A percentile compares a stretch with the other conserved stretches of the same genome.
Evolutionary conservation across 441 rosid genomes (phyloP).

Genomic region (Brassica balearica): DNA sequence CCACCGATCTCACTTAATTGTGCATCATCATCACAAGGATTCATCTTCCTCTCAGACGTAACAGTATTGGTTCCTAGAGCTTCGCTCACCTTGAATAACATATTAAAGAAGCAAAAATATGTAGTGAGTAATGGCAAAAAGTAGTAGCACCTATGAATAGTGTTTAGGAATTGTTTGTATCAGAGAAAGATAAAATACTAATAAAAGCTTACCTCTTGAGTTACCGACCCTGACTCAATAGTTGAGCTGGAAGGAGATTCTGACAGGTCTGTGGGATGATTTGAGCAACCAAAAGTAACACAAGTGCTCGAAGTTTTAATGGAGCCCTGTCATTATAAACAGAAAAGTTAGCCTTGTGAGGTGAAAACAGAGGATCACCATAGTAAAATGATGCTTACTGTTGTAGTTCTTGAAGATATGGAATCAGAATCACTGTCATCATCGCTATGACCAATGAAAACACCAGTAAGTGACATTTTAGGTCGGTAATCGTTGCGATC

Average conservation of each 20-base stretch:
- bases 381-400: constrained; percentile 32
- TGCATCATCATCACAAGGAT: neutral
- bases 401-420: neutral
- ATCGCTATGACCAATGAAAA: neutral
- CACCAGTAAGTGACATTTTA: constrained; percentile 10
- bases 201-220: neutral
- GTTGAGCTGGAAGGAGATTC: neutral
- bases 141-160: neutral
- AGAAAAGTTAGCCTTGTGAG: neutral
- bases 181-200: neutral
- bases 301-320: neutral
- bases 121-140: neutral
- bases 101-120: neutral
- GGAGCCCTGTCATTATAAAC: neutral
- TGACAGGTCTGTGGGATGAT: neutral
- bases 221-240: neutral
- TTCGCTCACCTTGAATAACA: constrained; percentile 14
- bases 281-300: neutral
- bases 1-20: neutral
- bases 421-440: constrained; percentile 21
- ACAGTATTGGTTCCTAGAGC: neutral
- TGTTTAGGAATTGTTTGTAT: neutral
- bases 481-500: constrained; percentile 24
- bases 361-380: neutral
- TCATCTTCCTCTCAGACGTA: constrained; percentile 12